Percentiles rank a stretch among this genome's conserved stretches.
These are phyloP conservation scores for Huntiella savannae DNA, from an alignment of 2,329 filamentous ascomycete genomes.

Conservation along the genomic window DNA sequence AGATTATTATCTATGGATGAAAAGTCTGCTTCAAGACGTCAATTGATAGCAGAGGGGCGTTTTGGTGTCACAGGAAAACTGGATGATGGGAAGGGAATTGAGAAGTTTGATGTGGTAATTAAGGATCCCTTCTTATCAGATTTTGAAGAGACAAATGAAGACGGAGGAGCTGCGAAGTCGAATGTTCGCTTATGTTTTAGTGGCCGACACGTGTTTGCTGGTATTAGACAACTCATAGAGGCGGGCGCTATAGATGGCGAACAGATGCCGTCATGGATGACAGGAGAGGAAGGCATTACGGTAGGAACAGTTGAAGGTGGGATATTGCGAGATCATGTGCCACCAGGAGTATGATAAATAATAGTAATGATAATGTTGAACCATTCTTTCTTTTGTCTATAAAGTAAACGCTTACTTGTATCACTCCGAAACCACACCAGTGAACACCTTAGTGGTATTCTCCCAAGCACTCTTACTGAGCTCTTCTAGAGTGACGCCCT, in stretches of 20 bases:
- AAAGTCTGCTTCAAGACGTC: constrained; percentile 34
- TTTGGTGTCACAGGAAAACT: constrained; percentile 45
- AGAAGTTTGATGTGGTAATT: constrained; percentile 39
- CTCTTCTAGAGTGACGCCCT: constrained; percentile 59
- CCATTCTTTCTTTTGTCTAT: not conserved
- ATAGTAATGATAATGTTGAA: not conserved
- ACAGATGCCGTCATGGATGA: constrained; percentile 79
- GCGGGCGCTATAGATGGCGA: constrained; percentile 55
- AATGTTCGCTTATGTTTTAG: constrained; percentile 51
- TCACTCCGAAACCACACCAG: constrained; percentile 29
- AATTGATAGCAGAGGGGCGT: constrained; percentile 42
- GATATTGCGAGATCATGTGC: constrained; percentile 35
- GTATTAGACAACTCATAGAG: constrained; percentile 60
- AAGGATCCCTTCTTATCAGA: not conserved
- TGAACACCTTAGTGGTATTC: constrained; percentile 68
- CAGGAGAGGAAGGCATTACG: constrained; percentile 67
- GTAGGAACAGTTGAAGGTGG: constrained; percentile 50
- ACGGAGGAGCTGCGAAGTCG: constrained; percentile 16
- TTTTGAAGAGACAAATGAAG: constrained; percentile 3
- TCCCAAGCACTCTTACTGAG: constrained; percentile 73
- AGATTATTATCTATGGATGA: too few relatives aligned
- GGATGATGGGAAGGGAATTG: constrained; percentile 40
- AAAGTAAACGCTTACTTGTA: not conserved
- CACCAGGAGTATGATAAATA: not conserved
- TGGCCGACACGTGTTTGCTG: constrained; percentile 63